Conservation (phyloP, 257 asterid species). For the Nemophila menziesii region DNA sequence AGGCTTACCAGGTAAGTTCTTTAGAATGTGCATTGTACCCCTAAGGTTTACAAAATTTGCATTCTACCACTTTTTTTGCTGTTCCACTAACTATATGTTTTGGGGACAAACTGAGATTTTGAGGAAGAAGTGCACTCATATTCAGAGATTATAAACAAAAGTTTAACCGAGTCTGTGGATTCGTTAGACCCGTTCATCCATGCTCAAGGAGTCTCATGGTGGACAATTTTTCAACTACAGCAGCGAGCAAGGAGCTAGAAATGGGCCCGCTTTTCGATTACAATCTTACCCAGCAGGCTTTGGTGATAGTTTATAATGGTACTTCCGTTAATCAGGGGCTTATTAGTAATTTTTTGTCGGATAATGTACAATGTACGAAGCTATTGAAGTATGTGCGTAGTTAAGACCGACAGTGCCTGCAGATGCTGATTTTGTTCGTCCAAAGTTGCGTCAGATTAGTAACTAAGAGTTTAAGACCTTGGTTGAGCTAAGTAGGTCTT, state of each 20-base stretch:
- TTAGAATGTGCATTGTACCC: constrained; percentile 2
- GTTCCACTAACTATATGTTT: not conserved
- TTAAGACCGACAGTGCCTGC: constrained; percentile 84
- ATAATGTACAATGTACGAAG: constrained; percentile 77
- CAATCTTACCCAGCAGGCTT: constrained; percentile 82
- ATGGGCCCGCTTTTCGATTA: constrained; percentile 96
- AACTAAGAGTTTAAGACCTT: constrained; percentile 10
- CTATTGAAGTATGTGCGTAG: constrained; percentile 75
- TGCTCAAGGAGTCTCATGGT: constrained; percentile 99
- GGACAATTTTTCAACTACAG: constrained; percentile 93
- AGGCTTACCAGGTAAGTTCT: constrained; percentile 58
- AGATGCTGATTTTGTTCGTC: constrained; percentile 93
- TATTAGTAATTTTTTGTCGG: constrained; percentile 78
- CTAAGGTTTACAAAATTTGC: no score
- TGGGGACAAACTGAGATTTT: constrained; percentile 65
- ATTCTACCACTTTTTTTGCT: not conserved
- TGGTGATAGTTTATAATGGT: constrained; percentile 58
- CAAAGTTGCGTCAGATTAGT: constrained; percentile 58
- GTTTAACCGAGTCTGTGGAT: constrained; percentile 87
- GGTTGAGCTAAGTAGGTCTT: no score
- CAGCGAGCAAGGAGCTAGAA: constrained; percentile 77
- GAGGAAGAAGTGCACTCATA: constrained; percentile 90
- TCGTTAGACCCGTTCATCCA: constrained; percentile 95
- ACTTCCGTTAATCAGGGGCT: constrained; percentile 67
- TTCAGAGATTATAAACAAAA: constrained; percentile 88